Base-by-base conservation (phyloP, 345 rosid genomes). In the Citrus unshiu region DNA sequence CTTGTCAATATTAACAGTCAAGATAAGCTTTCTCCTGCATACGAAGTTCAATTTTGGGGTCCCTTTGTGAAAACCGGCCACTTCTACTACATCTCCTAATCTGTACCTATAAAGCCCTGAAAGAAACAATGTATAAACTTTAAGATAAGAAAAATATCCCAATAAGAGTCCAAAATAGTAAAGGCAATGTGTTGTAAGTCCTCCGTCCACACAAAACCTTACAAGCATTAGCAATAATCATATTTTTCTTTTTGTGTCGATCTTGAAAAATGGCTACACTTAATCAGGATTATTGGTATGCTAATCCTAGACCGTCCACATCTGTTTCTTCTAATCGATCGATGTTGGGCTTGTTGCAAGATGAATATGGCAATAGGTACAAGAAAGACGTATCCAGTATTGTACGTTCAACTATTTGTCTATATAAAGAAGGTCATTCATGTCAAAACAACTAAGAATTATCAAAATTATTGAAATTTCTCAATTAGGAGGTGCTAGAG, bases 21-120 rank as follows among this genome's bases (percentile, higher is more conserved):
- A 78, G 43, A 95, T 83, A 61, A 91, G 93, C 86, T 93, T 95
- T 74, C 93, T 91, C 77, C 99, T 88, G 88, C 96, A 92, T 80
- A 93, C 84, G 84, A 90, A 95, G 90, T 87, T 95, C 79, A 95
- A 51, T 68, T 95, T 95, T 6, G 99, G 99, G 19, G 96, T 90
- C 58, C 89, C 84, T 29, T 85, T 89, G 80, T 93, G 89, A 82
- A 92, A 93, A 19, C 98, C 93, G 3, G 89, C 86, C 72, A 93
- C 99, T 81, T 95, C 98, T 59, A 95, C 98, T 4, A 95, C 91
- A 64, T 95, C 99, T 25, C 99, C 99, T 35, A 95, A 83, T 43
- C 96, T 84, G 82, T 79, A 93, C 65, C 98, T 82, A 43, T 93
- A 93, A 18, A 95, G 90, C 80, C 99, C 98, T 93, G 88, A 18